These are phyloP conservation scores for Cordyceps fumosorosea DNA, from an alignment of 2,329 filamentous ascomycete species.

Conservation along the genomic window DNA sequence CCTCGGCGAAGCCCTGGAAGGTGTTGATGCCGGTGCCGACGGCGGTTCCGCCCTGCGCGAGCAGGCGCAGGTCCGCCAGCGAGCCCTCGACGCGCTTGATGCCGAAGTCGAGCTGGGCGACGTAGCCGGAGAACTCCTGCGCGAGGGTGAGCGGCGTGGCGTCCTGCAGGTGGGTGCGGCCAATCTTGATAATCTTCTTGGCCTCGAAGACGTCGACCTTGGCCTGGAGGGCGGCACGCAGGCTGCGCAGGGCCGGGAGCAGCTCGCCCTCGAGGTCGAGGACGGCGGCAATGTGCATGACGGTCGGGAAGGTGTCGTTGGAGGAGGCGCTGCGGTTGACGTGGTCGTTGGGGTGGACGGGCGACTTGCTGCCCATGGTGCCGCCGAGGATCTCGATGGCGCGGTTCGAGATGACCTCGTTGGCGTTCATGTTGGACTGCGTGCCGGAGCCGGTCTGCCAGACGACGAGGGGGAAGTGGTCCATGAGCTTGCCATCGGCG, in stretches of 20 bases:
- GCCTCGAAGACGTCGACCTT: slow-evolving; percentile 84
- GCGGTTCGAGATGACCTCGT: slow-evolving; percentile 99
- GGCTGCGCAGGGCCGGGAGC: slow-evolving; percentile 72
- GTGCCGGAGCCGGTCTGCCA: slow-evolving; percentile 99
- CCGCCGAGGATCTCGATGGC: slow-evolving; percentile 97
- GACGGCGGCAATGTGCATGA: slow-evolving; percentile 98
- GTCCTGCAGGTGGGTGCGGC: slow-evolving; percentile 93
- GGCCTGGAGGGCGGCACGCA: slow-evolving; percentile 76
- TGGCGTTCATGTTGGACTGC: slow-evolving; percentile 99
- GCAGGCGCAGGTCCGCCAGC: slow-evolving; percentile 75
- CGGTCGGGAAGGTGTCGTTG: slow-evolving; percentile 98
- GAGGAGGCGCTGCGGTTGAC: slow-evolving; percentile 99
- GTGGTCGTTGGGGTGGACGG: slow-evolving; percentile 98
- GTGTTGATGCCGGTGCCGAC: slow-evolving; percentile 98
- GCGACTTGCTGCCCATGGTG: slow-evolving; percentile 92
- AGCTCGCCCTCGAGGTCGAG: slow-evolving; percentile 85
- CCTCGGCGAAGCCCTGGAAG: slow-evolving; percentile 91
- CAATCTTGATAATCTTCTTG: slow-evolving; percentile 96
- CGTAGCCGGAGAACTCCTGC: slow-evolving; percentile 97
- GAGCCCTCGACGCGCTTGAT: slow-evolving; percentile 79
- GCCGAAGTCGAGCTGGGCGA: slow-evolving; percentile 86
- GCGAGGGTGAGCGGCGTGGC: slow-evolving; percentile 91
- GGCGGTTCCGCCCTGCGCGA: slow-evolving; percentile 93
- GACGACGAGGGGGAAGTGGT: slow-evolving; percentile 97
- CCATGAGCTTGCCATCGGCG: slow-evolving; percentile 83